Conservation (phyloP, 345 rosid species). For the Salix caprea region DNA sequence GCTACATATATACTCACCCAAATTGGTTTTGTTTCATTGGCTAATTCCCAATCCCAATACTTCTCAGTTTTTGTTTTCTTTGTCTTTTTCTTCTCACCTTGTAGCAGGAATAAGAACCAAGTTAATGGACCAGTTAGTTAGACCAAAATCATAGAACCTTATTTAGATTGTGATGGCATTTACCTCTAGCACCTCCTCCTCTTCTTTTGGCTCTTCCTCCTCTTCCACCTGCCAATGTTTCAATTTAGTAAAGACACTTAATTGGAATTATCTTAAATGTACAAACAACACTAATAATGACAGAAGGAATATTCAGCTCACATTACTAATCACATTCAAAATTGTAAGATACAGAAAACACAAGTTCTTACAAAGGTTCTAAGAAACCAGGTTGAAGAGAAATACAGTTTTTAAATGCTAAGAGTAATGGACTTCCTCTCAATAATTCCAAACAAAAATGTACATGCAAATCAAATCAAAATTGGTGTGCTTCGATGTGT, state of each 20-base stretch:
- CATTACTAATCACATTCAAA: not conserved
- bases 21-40: constrained; percentile 89
- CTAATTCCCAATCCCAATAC: constrained; percentile 98
- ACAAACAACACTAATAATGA: not conserved
- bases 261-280: not conserved
- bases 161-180: not conserved
- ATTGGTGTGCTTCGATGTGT: too few species aligned
- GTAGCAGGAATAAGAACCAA: constrained; percentile 15
- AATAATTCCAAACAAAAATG: not conserved
- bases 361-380: not conserved
- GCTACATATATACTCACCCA: constrained; percentile 57
- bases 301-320: not conserved
- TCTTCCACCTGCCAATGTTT: constrained; percentile 67
- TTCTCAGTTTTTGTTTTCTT: constrained; percentile 88
- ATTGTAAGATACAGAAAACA: not conserved
- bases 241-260: not conserved
- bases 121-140: not conserved
- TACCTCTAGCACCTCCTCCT: constrained; percentile 81
- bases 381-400: not conserved
- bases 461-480: not conserved
- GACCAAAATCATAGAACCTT: not conserved
- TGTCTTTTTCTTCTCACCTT: constrained; percentile 80
- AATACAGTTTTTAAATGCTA: not conserved
- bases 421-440: not conserved
- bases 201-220: constrained; percentile 81